These are phyloP conservation scores for Magnaporthales sp. DNA, from an alignment of 2,329 filamentous ascomycete species.

Conservation along the genomic window DNA sequence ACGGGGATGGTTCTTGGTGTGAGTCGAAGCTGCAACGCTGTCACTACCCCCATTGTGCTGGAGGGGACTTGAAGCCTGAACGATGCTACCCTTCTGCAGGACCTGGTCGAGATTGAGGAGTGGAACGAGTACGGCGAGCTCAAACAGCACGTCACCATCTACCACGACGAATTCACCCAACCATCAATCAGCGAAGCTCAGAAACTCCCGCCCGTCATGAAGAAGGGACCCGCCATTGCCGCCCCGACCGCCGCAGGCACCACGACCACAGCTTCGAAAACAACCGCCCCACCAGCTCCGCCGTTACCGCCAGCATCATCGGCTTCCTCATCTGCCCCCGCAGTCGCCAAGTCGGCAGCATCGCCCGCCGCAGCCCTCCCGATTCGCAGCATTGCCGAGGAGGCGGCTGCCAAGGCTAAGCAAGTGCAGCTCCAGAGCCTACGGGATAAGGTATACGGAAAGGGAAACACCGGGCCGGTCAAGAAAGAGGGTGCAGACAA, in stretches of 20 bases:
- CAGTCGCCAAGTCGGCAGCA: slow-evolving; percentile 15
- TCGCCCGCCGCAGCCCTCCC: slow-evolving; percentile 26
- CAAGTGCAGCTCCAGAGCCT: slow-evolving; percentile 44
- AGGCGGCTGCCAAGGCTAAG: slow-evolving; percentile 58
- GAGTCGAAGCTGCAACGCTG: slow-evolving; percentile 28
- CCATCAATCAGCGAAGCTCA: slow-evolving; percentile 45
- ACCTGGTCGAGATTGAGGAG: slow-evolving; percentile 89
- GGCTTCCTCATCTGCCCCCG: slow-evolving; percentile 7
- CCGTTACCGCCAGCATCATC: neutral
- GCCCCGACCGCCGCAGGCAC: slow-evolving; percentile 8
- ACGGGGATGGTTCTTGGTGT: slow-evolving; percentile 79
- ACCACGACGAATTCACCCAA: slow-evolving; percentile 54
- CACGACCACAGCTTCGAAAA: slow-evolving; percentile 7
- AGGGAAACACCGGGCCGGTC: slow-evolving; percentile 17
- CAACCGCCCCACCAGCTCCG: slow-evolving; percentile 4
- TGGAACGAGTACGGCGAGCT: slow-evolving; percentile 99
- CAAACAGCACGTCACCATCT: slow-evolving; percentile 70
- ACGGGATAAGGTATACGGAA: slow-evolving; percentile 46
- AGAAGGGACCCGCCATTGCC: slow-evolving; percentile 24
- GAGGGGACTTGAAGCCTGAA: slow-evolving; percentile 4
- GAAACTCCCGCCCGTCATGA: slow-evolving; percentile 27
- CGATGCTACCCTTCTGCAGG: slow-evolving; percentile 39
- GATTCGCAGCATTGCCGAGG: slow-evolving; percentile 50
- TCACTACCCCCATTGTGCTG: neutral
- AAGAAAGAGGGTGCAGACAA: slow-evolving; percentile 7